phyloP scores from a whole-genome alignment of 805 yeast species.

The Vanderwaltozyma polyspora region DNA sequence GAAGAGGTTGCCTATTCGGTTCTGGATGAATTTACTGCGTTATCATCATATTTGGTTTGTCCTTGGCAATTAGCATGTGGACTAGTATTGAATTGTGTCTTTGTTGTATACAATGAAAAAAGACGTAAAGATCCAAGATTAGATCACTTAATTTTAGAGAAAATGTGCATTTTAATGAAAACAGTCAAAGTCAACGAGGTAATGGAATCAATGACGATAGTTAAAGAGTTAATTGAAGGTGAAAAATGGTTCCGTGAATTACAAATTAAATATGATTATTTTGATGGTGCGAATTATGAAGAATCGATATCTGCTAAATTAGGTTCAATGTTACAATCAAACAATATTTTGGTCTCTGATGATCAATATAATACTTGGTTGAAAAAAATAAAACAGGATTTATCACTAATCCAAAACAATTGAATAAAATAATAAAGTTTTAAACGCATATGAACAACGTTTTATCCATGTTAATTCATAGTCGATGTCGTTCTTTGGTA shows the following conservation, averaged over 20 bases:
- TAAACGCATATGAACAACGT: no score
- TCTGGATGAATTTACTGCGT: constrained; percentile 38
- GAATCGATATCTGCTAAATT: constrained; percentile 15
- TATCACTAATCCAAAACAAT: constrained; percentile 13
- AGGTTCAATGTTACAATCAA: constrained; percentile 30
- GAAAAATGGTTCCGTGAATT: constrained; percentile 54
- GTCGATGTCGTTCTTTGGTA: no score
- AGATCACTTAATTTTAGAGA: constrained; percentile 36
- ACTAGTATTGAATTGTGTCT: constrained; percentile 46
- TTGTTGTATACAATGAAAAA: constrained; percentile 39
- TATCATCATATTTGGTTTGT: constrained; percentile 43
- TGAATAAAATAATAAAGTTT: no score
- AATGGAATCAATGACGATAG: constrained; percentile 41
- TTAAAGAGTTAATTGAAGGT: constrained; percentile 41
- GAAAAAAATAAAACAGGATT: constrained; percentile 18
- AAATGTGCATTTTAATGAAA: constrained; percentile 43
- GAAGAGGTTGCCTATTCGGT: constrained; percentile 38
- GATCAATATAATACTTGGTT: constrained; percentile 28
- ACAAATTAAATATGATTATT: constrained; percentile 32
- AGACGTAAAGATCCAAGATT: constrained; percentile 39
- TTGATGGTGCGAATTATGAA: constrained; percentile 22
- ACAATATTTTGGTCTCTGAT: constrained; percentile 22
- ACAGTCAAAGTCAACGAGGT: constrained; percentile 38
- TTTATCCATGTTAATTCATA: no score
- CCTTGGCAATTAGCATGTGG: constrained; percentile 69